Evolutionary conservation across 2,329 filamentous ascomycete genomes (phyloP), one percentile per base, ranked within the genome.

Genomic region (Didymella exigua): DNA sequence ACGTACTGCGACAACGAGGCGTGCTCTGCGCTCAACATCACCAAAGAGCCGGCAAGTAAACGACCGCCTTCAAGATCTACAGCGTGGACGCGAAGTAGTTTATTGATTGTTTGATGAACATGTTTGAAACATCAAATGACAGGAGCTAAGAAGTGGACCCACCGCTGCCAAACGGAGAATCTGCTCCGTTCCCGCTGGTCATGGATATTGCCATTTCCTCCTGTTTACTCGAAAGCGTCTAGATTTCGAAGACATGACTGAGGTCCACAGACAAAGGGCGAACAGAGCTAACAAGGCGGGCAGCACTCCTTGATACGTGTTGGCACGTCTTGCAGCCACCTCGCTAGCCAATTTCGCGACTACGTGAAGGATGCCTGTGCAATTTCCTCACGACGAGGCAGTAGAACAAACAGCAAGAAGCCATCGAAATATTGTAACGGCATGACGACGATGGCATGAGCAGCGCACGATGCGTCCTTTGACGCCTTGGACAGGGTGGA

Each of bases 391-490:
- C 23, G n/a, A 19, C 41, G 21, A 45, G 27, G 29, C 46, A 21
- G 46, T 40, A 41, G 29, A 19, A n/a, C 18, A 19, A 38, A 16
- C 10, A 38, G 21, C 10, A 33, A 41, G 8, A 49, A n/a, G 24
- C 4, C 14, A 24, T 24, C 16, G 38, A 48, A 41, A 43, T 29
- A 42, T 23, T 5, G 26, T 8, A 21, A 27, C 29, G 5, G 18
- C 36, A 47, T 55, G 41, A 50, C 24, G 27, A 45, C 19, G 11
- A 50, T 43, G 52, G 21, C 42, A 50, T 29, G 30, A 41, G 49
- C 59, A 49, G 43, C 45, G 62, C 65, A 67, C 69, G 55, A 63
- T 54, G 67, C 71, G 68, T 68, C 52, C 54, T 49, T 56, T 62
- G 55, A 62, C 68, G 67, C 69, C 52, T 13, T 31, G 31, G 52